Conservation (phyloP, 257 asterid species). For the Nicotiana otophora region DNA sequence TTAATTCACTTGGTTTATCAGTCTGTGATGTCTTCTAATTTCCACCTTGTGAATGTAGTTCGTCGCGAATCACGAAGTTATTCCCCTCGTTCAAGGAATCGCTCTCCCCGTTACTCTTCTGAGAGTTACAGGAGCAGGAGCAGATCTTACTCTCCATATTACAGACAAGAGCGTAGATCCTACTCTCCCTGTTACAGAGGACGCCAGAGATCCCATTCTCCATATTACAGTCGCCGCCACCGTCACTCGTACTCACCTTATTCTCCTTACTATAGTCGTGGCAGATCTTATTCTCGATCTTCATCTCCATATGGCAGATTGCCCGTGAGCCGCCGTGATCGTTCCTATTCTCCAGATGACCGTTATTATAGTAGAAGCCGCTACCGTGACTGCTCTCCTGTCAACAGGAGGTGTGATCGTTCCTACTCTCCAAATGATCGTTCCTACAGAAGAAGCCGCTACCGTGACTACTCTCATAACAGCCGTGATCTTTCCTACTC, state of each 20-base stretch:
- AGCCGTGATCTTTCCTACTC: constrained; percentile 24
- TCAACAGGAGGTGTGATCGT: constrained; percentile 20
- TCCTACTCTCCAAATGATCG: constrained; percentile 41
- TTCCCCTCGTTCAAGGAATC: constrained; percentile 37
- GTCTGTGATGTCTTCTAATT: neutral
- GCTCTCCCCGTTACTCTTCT: constrained; percentile 47
- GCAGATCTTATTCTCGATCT: constrained; percentile 51
- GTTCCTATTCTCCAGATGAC: constrained; percentile 40
- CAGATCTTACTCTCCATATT: constrained; percentile 21
- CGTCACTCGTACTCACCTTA: constrained; percentile 7
- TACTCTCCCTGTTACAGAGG: constrained; percentile 11
- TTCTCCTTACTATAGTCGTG: constrained; percentile 30
- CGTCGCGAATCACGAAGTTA: constrained; percentile 48
- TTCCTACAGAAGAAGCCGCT: constrained; percentile 24
- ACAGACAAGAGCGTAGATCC: constrained; percentile 1
- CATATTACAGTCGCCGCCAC: constrained; percentile 15
- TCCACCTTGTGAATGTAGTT: constrained; percentile 21
- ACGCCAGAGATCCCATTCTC: constrained; percentile 25
- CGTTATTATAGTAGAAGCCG: constrained; percentile 26
- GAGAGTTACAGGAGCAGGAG: constrained; percentile 44
- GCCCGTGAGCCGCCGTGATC: constrained; percentile 37
- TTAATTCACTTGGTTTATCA: neutral
- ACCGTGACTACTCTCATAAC: constrained; percentile 4
- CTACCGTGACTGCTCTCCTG: constrained; percentile 12
- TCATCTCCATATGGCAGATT: constrained; percentile 57